Percentiles rank a stretch among this genome's conserved stretches.
phyloP scores from a whole-genome alignment of 1,139 yeast genomes.

The Saccharomyces pastorianus region DNA sequence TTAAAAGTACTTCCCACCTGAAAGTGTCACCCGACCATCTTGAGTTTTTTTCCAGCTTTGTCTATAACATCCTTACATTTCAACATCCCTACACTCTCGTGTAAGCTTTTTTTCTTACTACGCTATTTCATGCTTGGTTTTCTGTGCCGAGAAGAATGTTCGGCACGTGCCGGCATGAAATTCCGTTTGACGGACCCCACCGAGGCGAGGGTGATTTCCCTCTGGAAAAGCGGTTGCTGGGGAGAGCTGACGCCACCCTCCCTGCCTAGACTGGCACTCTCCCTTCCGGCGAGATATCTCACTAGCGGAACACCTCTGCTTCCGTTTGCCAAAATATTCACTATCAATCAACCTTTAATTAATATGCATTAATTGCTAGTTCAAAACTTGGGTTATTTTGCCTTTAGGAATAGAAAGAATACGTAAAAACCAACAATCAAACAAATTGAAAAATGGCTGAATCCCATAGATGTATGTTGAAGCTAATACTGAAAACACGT shows the following conservation, averaged over 20 bases:
- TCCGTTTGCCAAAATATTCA: not conserved
- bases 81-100: not conserved
- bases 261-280: not conserved
- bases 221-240: not conserved
- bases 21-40: not conserved
- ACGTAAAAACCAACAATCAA: not conserved
- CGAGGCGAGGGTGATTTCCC: not conserved
- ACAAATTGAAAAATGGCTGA: conserved; percentile 63
- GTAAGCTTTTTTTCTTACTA: not conserved
- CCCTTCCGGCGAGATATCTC: too few species aligned
- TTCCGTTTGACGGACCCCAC: too few species aligned
- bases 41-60: not conserved
- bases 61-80: not conserved
- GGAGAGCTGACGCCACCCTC: not conserved
- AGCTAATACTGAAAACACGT: not conserved
- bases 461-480: conserved; percentile 86
- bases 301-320: not conserved
- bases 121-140: too few species aligned
- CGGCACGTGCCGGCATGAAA: too few species aligned
- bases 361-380: not conserved
- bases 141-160: too few species aligned
- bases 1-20: not conserved
- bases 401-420: not conserved
- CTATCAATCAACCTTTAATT: not conserved
- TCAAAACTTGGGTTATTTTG: not conserved